Conservation (phyloP, 805 yeast genomes). For the Cyberlindnera euphorbiae region DNA sequence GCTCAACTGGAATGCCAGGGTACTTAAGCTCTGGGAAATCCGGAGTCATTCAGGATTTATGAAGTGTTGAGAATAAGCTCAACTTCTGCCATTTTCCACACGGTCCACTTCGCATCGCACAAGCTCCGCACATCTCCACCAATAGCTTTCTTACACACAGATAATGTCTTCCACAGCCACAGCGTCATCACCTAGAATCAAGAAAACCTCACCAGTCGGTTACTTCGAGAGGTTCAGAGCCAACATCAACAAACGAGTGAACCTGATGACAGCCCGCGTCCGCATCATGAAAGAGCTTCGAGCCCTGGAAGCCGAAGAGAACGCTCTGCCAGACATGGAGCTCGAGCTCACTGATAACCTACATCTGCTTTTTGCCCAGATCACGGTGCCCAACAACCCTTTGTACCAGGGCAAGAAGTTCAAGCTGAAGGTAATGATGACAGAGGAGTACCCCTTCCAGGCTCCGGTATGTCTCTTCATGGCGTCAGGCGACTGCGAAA, state of each 20-base stretch:
- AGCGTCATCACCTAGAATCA: too few species aligned
- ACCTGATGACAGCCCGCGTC: constrained; percentile 19
- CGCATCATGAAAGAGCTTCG: constrained; percentile 25
- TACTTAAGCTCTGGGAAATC: too few species aligned
- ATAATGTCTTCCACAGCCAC: too few species aligned
- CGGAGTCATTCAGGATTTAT: too few species aligned
- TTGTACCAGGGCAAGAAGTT: constrained; percentile 35
- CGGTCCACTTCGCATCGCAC: too few species aligned
- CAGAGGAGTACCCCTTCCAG: constrained; percentile 49
- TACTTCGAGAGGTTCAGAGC: too few species aligned
- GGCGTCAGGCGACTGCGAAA: constrained; percentile 17
- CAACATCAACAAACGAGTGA: background rate
- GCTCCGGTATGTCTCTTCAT: constrained; percentile 56
- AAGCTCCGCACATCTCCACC: too few species aligned
- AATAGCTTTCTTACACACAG: too few species aligned
- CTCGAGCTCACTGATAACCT: constrained; percentile 30
- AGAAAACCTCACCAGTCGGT: too few species aligned
- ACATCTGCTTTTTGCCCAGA: constrained; percentile 33
- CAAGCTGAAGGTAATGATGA: constrained; percentile 39
- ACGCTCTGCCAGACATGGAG: constrained; percentile 24
- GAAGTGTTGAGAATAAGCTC: too few species aligned
- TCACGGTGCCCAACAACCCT: constrained; percentile 31
- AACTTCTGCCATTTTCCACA: too few species aligned
- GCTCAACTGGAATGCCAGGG: too few species aligned
- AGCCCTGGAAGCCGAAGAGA: constrained; percentile 12